These are phyloP conservation scores for Andrographis paniculata DNA, from an alignment of 305 asterid genomes.

Conservation along the genomic window DNA sequence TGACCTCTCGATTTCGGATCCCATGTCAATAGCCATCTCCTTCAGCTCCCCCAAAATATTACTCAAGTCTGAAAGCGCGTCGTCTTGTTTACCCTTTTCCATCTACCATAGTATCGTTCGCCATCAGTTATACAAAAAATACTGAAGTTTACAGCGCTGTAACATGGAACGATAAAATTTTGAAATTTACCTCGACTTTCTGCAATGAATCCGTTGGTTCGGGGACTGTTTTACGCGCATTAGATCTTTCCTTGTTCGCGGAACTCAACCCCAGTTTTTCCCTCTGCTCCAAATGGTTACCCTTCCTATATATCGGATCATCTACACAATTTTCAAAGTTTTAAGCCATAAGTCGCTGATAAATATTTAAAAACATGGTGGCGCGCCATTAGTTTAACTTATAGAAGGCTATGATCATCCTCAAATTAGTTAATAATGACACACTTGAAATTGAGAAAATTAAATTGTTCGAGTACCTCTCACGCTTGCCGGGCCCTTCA, in stretches of 20 bases:
- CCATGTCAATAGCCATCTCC: slow-evolving; percentile 93
- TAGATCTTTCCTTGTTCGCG: slow-evolving; percentile 41
- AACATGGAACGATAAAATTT: not conserved
- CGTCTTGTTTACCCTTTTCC: slow-evolving; percentile 77
- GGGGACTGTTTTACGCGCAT: slow-evolving; percentile 32
- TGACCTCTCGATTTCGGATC: slow-evolving; percentile 84
- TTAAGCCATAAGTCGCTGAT: not conserved
- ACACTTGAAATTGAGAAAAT: slow-evolving; percentile 3
- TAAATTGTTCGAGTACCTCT: slow-evolving; percentile 33
- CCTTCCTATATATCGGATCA: slow-evolving; percentile 63
- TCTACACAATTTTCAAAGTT: slow-evolving; percentile 34
- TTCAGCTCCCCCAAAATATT: slow-evolving; percentile 75
- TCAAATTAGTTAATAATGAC: not conserved
- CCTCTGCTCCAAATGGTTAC: slow-evolving; percentile 89
- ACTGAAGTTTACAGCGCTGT: not conserved
- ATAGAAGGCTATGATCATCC: not conserved
- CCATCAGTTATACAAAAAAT: not conserved
- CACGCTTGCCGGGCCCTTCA: slow-evolving; percentile 58
- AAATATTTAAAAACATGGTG: too few species aligned
- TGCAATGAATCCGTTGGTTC: slow-evolving; percentile 75
- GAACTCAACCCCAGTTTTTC: slow-evolving; percentile 68
- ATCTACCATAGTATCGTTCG: slow-evolving; percentile 23
- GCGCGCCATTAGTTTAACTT: too few species aligned
- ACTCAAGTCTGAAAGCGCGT: slow-evolving; percentile 74
- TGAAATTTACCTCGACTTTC: slow-evolving; percentile 69